Percentiles rank a stretch among this genome's conserved stretches.
Conservation (phyloP, 257 asterid genomes). For the Lavandula angustifolia region DNA sequence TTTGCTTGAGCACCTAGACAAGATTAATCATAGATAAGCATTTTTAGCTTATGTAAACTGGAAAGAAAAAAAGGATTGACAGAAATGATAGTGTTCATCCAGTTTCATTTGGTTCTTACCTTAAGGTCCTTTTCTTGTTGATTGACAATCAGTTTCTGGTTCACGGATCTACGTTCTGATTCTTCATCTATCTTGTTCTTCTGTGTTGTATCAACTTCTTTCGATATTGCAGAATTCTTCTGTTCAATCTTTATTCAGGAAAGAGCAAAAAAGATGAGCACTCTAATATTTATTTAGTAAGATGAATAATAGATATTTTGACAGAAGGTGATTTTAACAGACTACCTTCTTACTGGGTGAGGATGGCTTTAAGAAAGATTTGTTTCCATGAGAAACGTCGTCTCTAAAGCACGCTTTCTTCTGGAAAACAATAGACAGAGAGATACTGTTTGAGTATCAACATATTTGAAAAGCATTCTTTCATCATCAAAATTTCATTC, state of each 20-base stretch:
- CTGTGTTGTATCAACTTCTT: constrained; percentile 44
- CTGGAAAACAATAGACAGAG: constrained; percentile 42
- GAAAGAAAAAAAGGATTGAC: background rate
- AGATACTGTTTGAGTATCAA: constrained; percentile 19
- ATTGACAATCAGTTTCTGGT: constrained; percentile 60
- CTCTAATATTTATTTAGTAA: background rate
- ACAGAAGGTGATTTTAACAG: constrained; percentile 14
- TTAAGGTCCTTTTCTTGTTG: constrained; percentile 65
- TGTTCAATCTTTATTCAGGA: constrained; percentile 41
- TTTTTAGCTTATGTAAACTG: constrained; percentile 16
- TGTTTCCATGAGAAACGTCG: constrained; percentile 42
- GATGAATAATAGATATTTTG: background rate
- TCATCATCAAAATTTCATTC: background rate
- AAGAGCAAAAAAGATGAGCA: constrained; percentile 22
- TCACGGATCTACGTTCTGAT: constrained; percentile 42
- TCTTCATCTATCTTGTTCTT: constrained; percentile 51
- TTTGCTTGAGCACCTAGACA: constrained; percentile 68
- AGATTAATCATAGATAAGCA: constrained; percentile 25
- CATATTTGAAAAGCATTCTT: constrained; percentile 13
- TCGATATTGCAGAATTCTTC: constrained; percentile 37
- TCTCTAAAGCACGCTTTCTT: constrained; percentile 48
- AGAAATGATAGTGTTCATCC: constrained; percentile 11
- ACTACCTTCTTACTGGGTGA: constrained; percentile 51
- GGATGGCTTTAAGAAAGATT: constrained; percentile 40
- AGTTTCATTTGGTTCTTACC: constrained; percentile 41